These are phyloP conservation scores for Phylloporus sp. DNA, from an alignment of 1,284 basidiomycete genomes.

Conservation along the genomic window DNA sequence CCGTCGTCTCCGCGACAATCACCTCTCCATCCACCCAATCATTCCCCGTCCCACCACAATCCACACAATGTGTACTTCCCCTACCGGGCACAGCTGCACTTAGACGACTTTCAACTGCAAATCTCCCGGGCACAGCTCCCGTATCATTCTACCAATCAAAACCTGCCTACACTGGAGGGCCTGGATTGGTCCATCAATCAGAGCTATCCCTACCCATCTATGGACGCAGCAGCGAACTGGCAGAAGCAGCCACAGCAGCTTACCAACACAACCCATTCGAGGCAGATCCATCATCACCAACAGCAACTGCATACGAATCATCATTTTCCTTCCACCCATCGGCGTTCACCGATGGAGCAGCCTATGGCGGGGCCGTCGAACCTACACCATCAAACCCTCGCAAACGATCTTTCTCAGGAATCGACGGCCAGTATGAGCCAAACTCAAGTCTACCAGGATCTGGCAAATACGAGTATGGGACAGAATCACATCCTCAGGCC, in stretches of 20 bases:
- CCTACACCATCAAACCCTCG: constrained; percentile 55
- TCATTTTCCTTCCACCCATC: constrained; percentile 86
- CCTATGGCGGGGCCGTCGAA: constrained; percentile 40
- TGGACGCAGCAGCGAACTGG: constrained; percentile 47
- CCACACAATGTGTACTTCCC: constrained; percentile 56
- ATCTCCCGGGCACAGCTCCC: constrained; percentile 70
- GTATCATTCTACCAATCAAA: constrained; percentile 59
- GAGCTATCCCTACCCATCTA: constrained; percentile 52
- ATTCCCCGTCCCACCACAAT: constrained; percentile 43
- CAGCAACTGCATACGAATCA: constrained; percentile 53
- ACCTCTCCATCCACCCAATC: constrained; percentile 51
- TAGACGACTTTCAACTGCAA: constrained; percentile 56
- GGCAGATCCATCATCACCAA: constrained; percentile 40
- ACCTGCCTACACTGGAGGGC: constrained; percentile 53
- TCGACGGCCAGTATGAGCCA: constrained; percentile 57
- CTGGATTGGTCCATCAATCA: constrained; percentile 58
- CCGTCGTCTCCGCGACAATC: constrained; percentile 73
- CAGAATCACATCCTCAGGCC: constrained; percentile 75
- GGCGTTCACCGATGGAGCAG: constrained; percentile 51
- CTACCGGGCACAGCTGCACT: constrained; percentile 47
- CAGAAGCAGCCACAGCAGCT: constrained; percentile 39
- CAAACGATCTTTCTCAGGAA: constrained; percentile 69
- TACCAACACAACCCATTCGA: constrained; percentile 42
- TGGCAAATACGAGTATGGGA: constrained; percentile 64
- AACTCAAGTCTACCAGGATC: constrained; percentile 36